Percentiles rank a stretch among this genome's conserved stretches.
These are phyloP conservation scores for Wallacemonas rigidus DNA, from an alignment of 208 protist species.

Conservation along the genomic window DNA sequence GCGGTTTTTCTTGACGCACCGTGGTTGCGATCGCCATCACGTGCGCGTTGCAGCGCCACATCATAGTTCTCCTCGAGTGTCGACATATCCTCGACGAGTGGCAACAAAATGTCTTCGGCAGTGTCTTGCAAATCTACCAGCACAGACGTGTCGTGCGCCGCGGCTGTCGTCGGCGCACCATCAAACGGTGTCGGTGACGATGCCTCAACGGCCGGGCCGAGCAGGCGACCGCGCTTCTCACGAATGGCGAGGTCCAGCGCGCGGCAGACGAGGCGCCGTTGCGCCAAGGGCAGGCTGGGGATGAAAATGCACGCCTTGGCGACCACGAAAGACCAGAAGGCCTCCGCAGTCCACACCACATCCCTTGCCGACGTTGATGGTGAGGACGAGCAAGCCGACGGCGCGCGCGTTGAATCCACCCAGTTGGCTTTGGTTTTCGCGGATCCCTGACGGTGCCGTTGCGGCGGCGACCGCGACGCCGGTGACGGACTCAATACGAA, in stretches of 20 bases:
- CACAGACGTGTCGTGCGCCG: background rate
- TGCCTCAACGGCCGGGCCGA: background rate
- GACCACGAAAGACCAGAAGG: constrained; percentile 78
- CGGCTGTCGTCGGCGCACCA: background rate
- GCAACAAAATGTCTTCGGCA: constrained; percentile 46
- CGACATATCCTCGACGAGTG: constrained; percentile 64
- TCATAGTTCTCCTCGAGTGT: constrained; percentile 57
- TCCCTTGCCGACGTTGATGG: no score
- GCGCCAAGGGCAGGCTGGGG: constrained; percentile 38
- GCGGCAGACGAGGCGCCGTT: constrained; percentile 51
- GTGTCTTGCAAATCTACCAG: constrained; percentile 16
- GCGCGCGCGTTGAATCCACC: no score
- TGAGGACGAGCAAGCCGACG: no score
- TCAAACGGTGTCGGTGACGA: background rate
- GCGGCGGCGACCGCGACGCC: background rate
- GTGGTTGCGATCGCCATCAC: background rate
- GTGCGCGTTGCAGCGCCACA: constrained; percentile 24
- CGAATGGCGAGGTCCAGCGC: constrained; percentile 47
- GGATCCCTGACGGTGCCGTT: background rate
- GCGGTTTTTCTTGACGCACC: no score
- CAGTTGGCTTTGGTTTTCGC: no score
- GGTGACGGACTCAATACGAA: constrained; percentile 41
- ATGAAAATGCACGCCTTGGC: constrained; percentile 83
- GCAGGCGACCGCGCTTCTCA: constrained; percentile 38
- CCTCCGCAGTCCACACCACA: constrained; percentile 35